These are phyloP conservation scores for Trifolium dubium DNA, from an alignment of 306 rosid species.

Conservation along the genomic window DNA sequence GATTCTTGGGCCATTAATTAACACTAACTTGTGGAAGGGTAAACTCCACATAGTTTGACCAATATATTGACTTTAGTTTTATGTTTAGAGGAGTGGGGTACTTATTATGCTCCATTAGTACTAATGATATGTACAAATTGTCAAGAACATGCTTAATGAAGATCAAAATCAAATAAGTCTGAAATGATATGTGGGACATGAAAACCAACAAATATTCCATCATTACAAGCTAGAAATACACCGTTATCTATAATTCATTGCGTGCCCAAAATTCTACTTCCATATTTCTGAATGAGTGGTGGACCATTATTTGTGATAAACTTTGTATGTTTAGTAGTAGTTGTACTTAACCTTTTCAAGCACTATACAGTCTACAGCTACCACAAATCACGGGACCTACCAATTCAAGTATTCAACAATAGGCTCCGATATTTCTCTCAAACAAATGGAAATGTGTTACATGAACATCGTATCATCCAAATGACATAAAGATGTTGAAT, in stretches of 20 bases:
- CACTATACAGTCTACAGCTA: neutral
- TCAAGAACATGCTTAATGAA: constrained; percentile 31
- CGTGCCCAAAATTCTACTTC: constrained; percentile 7
- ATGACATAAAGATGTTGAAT: constrained; percentile 30
- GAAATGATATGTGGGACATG: constrained; percentile 41
- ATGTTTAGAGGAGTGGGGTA: constrained; percentile 23
- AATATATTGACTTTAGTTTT: constrained; percentile 27
- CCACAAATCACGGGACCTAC: constrained; percentile 36
- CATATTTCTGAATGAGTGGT: constrained; percentile 2
- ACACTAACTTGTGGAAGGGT: constrained; percentile 28
- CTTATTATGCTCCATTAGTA: constrained; percentile 4
- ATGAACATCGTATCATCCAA: neutral
- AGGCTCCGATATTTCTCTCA: constrained; percentile 21
- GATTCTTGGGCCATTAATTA: constrained; percentile 25
- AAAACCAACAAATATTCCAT: constrained; percentile 41
- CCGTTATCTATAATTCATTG: constrained; percentile 11
- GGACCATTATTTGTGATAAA: constrained; percentile 23
- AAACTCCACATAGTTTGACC: constrained; percentile 35
- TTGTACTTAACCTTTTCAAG: constrained; percentile 9
- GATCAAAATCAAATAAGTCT: constrained; percentile 21
- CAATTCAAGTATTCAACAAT: constrained; percentile 23
- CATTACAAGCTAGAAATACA: constrained; percentile 30
- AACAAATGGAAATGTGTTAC: constrained; percentile 30
- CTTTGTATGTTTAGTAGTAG: neutral
- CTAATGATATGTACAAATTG: constrained; percentile 11